These are phyloP conservation scores for Diplodia scrobiculata DNA, from an alignment of 2,329 filamentous ascomycete genomes.

Conservation along the genomic window DNA sequence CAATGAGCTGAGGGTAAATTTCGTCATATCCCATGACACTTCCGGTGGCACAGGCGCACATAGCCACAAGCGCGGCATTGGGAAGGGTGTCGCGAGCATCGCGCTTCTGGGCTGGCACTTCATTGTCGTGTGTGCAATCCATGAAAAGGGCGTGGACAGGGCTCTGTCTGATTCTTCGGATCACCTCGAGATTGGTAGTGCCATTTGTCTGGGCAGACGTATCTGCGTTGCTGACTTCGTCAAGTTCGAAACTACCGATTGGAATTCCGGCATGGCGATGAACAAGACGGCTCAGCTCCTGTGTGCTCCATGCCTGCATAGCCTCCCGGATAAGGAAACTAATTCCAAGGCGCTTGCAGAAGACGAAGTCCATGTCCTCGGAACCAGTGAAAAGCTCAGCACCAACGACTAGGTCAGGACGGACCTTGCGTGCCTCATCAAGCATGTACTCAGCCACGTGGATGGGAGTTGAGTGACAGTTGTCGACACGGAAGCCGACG, in stretches of 20 bases:
- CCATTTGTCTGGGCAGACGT: conserved; percentile 37
- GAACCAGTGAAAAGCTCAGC: conserved; percentile 95
- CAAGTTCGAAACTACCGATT: conserved; percentile 96
- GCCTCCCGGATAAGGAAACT: conserved; percentile 92
- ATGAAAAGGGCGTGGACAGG: conserved; percentile 94
- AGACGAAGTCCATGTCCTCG: conserved; percentile 93
- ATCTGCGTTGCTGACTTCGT: conserved; percentile 72
- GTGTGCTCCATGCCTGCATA: conserved; percentile 98
- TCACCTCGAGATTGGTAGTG: conserved; percentile 59
- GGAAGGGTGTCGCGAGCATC: conserved; percentile 92
- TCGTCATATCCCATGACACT: conserved; percentile 99
- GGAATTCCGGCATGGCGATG: conserved; percentile 91
- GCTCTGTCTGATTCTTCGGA: conserved; percentile 80
- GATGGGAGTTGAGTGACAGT: conserved; percentile 93
- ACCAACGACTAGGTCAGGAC: conserved; percentile 86
- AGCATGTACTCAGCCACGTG: conserved; percentile 93
- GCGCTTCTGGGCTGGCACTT: conserved; percentile 90
- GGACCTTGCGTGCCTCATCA: conserved; percentile 84
- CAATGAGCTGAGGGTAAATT: conserved; percentile 88
- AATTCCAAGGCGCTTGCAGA: conserved; percentile 88
- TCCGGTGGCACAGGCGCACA: conserved; percentile 92
- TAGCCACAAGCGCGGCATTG: conserved; percentile 88
- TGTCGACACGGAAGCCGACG: conserved; percentile 93
- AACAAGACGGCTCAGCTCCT: conserved; percentile 86
- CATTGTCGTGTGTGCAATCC: conserved; percentile 99